Percentiles rank a stretch among this genome's conserved stretches.
Evolutionary conservation across 2,329 filamentous ascomycete genomes (phyloP).

Genomic region (Claviceps quebecensis): DNA sequence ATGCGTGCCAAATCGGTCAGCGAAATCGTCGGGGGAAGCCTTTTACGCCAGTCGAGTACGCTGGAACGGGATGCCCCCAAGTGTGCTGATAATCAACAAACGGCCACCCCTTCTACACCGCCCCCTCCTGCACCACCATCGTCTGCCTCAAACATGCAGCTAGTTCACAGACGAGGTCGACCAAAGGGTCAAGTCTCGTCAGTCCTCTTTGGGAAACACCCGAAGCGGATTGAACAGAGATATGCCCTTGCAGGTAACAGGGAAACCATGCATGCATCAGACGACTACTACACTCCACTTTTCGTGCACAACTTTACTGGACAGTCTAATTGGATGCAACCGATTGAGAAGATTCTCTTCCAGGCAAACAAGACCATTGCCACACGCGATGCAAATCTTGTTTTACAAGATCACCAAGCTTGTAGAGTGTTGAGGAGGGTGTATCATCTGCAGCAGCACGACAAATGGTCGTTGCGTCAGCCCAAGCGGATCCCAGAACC

Average conservation of each 20-base stretch:
- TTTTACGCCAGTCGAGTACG: constrained; percentile 23
- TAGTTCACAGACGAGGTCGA: constrained; percentile 35
- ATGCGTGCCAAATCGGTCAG: constrained; percentile 60
- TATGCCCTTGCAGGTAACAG: constrained; percentile 25
- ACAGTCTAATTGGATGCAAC: constrained; percentile 45
- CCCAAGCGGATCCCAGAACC: constrained; percentile 76
- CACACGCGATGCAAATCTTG: constrained; percentile 70
- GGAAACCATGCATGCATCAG: constrained; percentile 31
- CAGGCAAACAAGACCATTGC: constrained; percentile 82
- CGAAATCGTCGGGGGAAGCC: constrained; percentile 51
- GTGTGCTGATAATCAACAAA: constrained; percentile 21
- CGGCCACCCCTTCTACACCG: constrained; percentile 28
- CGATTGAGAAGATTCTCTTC: constrained; percentile 57
- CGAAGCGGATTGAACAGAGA: constrained; percentile 34
- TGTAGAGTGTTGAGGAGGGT: constrained; percentile 76
- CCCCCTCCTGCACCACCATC: constrained; percentile 18
- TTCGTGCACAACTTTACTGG: constrained; percentile 45
- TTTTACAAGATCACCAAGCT: constrained; percentile 74
- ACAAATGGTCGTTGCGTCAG: constrained; percentile 86
- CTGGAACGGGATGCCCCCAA: constrained; percentile 22
- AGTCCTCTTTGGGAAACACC: constrained; percentile 64
- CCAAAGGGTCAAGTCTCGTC: constrained; percentile 56
- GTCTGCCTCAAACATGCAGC: constrained; percentile 19
- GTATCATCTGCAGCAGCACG: constrained; percentile 78
- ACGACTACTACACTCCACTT: constrained; percentile 51